These are phyloP conservation scores for Penicillium sp. DNA, from an alignment of 2,329 filamentous ascomycete genomes.

Conservation along the genomic window DNA sequence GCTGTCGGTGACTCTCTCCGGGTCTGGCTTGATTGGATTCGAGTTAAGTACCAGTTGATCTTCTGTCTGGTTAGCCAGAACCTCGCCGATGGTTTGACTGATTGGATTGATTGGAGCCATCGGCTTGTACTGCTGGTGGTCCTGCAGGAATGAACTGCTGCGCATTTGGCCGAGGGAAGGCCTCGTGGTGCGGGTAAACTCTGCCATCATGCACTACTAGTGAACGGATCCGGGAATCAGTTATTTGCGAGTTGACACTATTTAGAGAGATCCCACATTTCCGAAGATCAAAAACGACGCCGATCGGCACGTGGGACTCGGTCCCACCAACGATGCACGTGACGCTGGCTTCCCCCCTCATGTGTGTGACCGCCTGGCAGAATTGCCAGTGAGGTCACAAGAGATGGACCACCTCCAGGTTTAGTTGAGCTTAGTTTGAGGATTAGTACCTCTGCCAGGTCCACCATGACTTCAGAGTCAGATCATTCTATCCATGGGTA, in stretches of 20 bases:
- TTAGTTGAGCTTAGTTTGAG: not conserved
- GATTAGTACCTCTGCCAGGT: not conserved
- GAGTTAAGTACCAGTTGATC: conserved; percentile 30
- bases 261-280: conserved; percentile 2
- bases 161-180: conserved; percentile 46
- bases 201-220: conserved; percentile 24
- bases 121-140: conserved; percentile 50
- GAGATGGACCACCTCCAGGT: not conserved
- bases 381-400: not conserved
- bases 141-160: conserved; percentile 46
- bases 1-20: conserved; percentile 44
- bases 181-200: conserved; percentile 34
- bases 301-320: conserved; percentile 7
- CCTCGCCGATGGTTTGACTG: conserved; percentile 36
- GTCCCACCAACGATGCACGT: not conserved
- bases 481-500: not conserved
- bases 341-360: not conserved
- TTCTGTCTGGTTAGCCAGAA: conserved; percentile 33
- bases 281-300: conserved; percentile 5
- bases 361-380: not conserved
- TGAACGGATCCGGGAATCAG: not conserved
- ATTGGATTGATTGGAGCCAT: conserved; percentile 31
- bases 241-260: not conserved
- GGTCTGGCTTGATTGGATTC: conserved; percentile 40
- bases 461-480: not conserved